These are phyloP conservation scores for Scedosporium boydii DNA, from an alignment of 2,329 filamentous ascomycete genomes.

Conservation along the genomic window DNA sequence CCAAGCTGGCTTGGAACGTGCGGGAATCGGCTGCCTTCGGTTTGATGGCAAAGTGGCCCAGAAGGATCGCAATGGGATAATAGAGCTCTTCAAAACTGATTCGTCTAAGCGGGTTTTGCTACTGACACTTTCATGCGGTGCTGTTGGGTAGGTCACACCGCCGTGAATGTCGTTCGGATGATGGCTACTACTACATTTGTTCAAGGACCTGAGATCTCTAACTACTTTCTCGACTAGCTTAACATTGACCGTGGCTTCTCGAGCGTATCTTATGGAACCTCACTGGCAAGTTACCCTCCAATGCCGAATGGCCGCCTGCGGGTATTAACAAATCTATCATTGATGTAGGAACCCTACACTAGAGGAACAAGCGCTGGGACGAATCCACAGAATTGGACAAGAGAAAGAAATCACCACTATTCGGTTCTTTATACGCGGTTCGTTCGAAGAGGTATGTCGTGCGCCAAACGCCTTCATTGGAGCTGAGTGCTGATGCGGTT, in stretches of 20 bases:
- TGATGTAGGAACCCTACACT: conserved; percentile 29
- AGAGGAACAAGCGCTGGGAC: conserved; percentile 32
- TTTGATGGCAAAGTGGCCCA: conserved; percentile 38
- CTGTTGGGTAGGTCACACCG: not conserved
- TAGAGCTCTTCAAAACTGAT: conserved; percentile 30
- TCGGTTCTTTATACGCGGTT: conserved; percentile 25
- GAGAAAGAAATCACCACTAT: conserved; percentile 24
- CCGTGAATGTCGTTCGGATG: conserved; percentile 23
- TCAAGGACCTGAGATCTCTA: not conserved
- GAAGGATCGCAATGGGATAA: conserved; percentile 26
- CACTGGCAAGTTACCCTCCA: conserved; percentile 24
- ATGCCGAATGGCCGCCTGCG: too few relatives aligned
- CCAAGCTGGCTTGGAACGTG: conserved; percentile 24
- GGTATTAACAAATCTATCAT: not conserved
- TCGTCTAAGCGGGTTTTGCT: conserved; percentile 20
- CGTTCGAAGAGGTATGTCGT: conserved; percentile 24
- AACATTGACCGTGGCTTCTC: conserved; percentile 35
- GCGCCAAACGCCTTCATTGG: not conserved
- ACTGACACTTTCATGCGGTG: not conserved
- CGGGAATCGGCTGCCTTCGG: conserved; percentile 24
- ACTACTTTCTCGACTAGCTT: conserved; percentile 20
- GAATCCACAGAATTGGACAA: conserved; percentile 27
- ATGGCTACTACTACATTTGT: conserved; percentile 6
- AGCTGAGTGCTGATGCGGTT: not conserved
- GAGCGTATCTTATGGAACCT: conserved; percentile 39